phyloP scores from a whole-genome alignment of 2,329 filamentous ascomycete genomes.

The Furcasterigmium furcatum region DNA sequence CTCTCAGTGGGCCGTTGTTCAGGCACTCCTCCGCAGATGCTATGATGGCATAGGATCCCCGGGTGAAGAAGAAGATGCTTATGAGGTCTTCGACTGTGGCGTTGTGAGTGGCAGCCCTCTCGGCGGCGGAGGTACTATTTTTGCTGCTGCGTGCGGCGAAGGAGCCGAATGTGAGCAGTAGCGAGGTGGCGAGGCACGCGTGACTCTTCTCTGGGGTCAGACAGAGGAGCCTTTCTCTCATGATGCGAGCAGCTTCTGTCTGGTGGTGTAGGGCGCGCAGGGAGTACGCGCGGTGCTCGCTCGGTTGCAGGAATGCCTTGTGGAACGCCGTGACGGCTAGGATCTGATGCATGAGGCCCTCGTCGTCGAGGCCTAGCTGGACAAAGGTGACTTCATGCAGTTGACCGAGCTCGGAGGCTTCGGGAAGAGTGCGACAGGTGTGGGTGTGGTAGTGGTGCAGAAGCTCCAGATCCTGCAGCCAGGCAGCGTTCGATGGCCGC shows the following conservation, averaged over 20 bases:
- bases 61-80: not conserved
- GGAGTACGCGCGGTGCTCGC: not conserved
- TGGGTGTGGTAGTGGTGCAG: not conserved
- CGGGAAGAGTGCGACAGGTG: not conserved
- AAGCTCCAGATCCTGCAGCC: not conserved
- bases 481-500: not conserved
- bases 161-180: not conserved
- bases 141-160: not conserved
- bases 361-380: not conserved
- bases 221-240: not conserved
- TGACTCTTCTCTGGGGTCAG: not conserved
- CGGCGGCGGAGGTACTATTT: too few species aligned
- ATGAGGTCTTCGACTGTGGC: not conserved
- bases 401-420: not conserved
- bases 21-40: not conserved
- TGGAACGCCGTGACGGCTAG: not conserved
- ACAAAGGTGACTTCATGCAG: not conserved
- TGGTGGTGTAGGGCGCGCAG: not conserved
- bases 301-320: not conserved
- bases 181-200: not conserved
- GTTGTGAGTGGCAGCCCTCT: too few species aligned
- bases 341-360: not conserved
- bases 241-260: not conserved
- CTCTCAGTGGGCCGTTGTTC: not conserved
- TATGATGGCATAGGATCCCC: not conserved